These are phyloP conservation scores for Mortierella sp. DNA, from an alignment of 371 early-diverging fungal genomes.

Conservation along the genomic window DNA sequence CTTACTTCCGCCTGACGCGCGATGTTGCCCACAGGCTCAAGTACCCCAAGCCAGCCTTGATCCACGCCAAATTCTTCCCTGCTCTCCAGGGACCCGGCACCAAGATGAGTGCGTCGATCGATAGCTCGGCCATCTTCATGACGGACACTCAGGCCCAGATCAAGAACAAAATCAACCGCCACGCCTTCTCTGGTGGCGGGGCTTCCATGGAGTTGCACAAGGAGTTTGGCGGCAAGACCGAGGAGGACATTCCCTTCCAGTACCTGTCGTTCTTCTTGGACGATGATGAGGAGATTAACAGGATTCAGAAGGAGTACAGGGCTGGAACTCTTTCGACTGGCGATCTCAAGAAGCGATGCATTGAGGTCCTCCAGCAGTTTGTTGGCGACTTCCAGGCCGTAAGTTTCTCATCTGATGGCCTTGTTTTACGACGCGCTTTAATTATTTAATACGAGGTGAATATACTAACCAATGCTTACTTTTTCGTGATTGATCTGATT, in stretches of 20 bases:
- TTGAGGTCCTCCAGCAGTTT: slow-evolving; percentile 88
- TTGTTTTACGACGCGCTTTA: background rate
- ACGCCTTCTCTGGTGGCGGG: slow-evolving; percentile 98
- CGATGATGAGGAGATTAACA: slow-evolving; percentile 93
- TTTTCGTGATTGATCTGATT: slow-evolving; percentile 1
- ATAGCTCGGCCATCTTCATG: slow-evolving; percentile 95
- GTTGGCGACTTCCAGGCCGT: slow-evolving; percentile 90
- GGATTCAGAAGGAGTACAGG: slow-evolving; percentile 82
- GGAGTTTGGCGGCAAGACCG: slow-evolving; percentile 95
- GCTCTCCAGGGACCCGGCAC: slow-evolving; percentile 97
- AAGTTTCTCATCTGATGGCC: slow-evolving; percentile 15
- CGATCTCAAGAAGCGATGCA: slow-evolving; percentile 96
- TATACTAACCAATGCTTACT: background rate
- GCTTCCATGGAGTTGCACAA: slow-evolving; percentile 95
- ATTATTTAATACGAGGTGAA: background rate
- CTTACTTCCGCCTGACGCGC: slow-evolving; percentile 99
- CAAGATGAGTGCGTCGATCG: slow-evolving; percentile 98
- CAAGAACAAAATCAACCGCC: slow-evolving; percentile 98
- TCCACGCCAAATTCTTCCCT: slow-evolving; percentile 98
- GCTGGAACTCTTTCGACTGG: slow-evolving; percentile 94
- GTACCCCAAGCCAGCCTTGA: slow-evolving; percentile 96
- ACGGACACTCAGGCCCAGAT: slow-evolving; percentile 95
- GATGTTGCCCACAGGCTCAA: slow-evolving; percentile 97
- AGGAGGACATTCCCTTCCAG: slow-evolving; percentile 98
- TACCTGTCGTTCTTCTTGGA: slow-evolving; percentile 98